phyloP scores from a whole-genome alignment of 2,329 filamentous ascomycete genomes.

The Verticillium albo-atrum region DNA sequence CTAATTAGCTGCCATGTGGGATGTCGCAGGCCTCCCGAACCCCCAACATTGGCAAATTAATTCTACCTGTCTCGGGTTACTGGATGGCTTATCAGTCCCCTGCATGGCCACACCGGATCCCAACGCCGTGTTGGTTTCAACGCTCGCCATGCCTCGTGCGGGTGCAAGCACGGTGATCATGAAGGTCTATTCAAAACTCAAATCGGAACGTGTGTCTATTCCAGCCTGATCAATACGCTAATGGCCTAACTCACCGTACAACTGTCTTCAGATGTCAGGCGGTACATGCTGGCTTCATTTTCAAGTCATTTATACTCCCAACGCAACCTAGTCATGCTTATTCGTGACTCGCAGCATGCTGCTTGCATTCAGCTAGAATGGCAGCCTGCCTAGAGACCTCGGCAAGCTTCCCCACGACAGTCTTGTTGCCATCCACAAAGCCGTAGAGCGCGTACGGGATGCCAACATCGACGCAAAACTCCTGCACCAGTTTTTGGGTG shows the following conservation, averaged over 20 bases:
- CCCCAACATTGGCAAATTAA: neutral
- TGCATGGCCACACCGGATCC: neutral
- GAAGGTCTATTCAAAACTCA: too few species aligned
- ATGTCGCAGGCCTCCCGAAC: neutral
- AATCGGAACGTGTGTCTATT: too few species aligned
- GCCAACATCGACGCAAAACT: slow-evolving; percentile 76
- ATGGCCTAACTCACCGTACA: neutral
- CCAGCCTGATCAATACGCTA: too few species aligned
- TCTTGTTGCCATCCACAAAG: slow-evolving; percentile 77
- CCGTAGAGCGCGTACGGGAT: slow-evolving; percentile 85
- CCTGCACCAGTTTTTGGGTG: slow-evolving; percentile 70
- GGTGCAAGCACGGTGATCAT: too few species aligned
- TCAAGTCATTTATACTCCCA: neutral
- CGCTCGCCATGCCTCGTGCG: too few species aligned
- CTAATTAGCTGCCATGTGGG: neutral
- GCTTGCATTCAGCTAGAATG: slow-evolving; percentile 72
- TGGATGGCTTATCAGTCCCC: neutral
- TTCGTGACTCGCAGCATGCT: slow-evolving; percentile 27
- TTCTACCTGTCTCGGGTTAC: neutral
- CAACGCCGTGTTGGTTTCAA: neutral
- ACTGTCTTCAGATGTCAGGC: neutral
- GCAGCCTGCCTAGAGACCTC: slow-evolving; percentile 78
- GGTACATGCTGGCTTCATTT: neutral
- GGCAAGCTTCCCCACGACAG: slow-evolving; percentile 70
- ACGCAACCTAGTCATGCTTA: slow-evolving; percentile 14